Base-by-base conservation (phyloP, 1,139 yeast genomes). In the Pichia sp. region DNA sequence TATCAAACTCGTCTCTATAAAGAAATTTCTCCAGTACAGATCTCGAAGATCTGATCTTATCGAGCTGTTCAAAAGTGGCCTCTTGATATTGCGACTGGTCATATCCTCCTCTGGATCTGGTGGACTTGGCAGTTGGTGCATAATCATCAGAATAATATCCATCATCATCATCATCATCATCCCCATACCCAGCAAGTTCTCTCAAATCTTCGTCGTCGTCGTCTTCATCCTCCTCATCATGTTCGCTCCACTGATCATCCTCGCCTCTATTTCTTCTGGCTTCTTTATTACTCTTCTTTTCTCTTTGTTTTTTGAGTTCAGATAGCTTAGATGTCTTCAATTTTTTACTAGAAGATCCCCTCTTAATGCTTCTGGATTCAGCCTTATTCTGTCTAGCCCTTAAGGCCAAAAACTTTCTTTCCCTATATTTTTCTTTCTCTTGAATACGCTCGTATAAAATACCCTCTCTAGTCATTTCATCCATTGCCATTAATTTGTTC, bases 391-490 rank as follows among this genome's bases (percentile, higher is more conserved):
- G 63, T 41, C 58, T 59, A 26, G 86, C 81, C 63, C 97, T 80
- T 56, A 85, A 81, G 30, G 84, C 85, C 55, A 93, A 77, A 55
- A 82, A 79, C 57, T 75, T 74, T 60, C 85, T 77, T 63, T 91
- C 97, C 44, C 83, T 79, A 62, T 71, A 88, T 50, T 82, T 76
- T 59, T 89, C 95, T 79, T 86, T 77, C 52, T 85, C 94, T 62
- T 88, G 96, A 5, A 85, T 75, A 62, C 99, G 84, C 46, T 91
- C 97, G 54, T 85, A 93, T 46, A 91, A 72, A 44, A 86, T 76
- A 52, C 84, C 80, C 67, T 91, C 98, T 56, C 97, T 79, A 55
- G 84, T 84, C 60, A 91, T 77, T 68, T 93, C 98, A 45, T 91
- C 94, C 79, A 91, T 72, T 1, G 72, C 70, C 55, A 81, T 79